Percentiles rank a stretch among this genome's conserved stretches.
phyloP scores from a whole-genome alignment of 2,329 filamentous ascomycete genomes.

The Xylariales sp. region DNA sequence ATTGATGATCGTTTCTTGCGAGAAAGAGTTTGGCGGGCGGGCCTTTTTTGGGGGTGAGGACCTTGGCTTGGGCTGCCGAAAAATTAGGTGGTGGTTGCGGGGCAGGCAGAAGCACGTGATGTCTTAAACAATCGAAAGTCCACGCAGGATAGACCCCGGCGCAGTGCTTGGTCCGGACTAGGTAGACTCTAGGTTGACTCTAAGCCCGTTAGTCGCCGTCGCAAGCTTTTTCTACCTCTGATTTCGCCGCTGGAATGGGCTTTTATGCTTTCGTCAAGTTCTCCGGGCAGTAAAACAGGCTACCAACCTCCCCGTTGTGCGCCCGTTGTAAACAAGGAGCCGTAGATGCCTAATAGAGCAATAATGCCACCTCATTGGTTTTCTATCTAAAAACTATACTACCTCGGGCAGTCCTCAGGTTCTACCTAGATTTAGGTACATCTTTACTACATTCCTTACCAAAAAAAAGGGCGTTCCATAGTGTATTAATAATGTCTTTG shows the following conservation, averaged over 20 bases:
- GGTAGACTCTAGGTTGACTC: too few relatives aligned
- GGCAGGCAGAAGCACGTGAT: conserved; percentile 47
- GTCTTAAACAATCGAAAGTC: conserved; percentile 23
- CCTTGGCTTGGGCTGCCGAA: conserved; percentile 46
- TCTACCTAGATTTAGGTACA: neutral
- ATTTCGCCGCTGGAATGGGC: conserved; percentile 24
- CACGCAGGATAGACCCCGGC: neutral
- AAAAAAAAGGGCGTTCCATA: neutral
- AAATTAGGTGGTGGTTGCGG: conserved; percentile 49
- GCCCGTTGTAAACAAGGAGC: conserved; percentile 2
- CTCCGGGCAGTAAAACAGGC: neutral
- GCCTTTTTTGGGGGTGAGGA: conserved; percentile 37
- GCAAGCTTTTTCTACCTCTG: neutral
- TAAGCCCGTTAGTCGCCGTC: neutral
- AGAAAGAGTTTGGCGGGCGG: conserved; percentile 47
- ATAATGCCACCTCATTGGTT: conserved; percentile 17
- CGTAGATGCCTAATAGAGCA: conserved; percentile 35
- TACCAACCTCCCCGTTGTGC: neutral
- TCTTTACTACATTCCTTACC: conserved; percentile 1
- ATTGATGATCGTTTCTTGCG: conserved; percentile 43
- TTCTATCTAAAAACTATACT: neutral
- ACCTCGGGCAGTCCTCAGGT: neutral
- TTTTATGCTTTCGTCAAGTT: conserved; percentile 23
- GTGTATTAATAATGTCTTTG: conserved; percentile 30
- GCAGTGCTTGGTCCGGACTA: conserved; percentile 2